Evolutionary conservation across 768 basidiomycete genomes (phyloP).

Genomic region (Baorangia bicolor): DNA sequence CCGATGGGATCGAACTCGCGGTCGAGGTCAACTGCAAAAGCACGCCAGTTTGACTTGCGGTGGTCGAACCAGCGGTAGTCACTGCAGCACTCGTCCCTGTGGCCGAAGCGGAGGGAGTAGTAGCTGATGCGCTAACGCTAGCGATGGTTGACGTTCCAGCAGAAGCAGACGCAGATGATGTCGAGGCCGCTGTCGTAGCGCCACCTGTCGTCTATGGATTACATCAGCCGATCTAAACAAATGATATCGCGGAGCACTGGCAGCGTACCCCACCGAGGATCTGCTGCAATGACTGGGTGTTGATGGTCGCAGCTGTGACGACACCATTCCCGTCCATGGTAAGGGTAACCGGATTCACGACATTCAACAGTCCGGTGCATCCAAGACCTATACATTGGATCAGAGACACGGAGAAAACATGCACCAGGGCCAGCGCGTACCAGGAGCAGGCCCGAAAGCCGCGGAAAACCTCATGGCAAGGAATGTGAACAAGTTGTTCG

Average conservation of each 20-base stretch:
- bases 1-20: neutral
- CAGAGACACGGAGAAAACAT: neutral
- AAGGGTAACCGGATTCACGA: slow-evolving; percentile 22
- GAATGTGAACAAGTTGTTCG: slow-evolving; percentile 29
- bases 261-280: slow-evolving; percentile 11
- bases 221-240: neutral
- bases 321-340: slow-evolving; percentile 27
- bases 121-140: neutral
- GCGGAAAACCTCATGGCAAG: slow-evolving; percentile 30
- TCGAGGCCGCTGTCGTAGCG: neutral
- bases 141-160: neutral
- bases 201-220: neutral
- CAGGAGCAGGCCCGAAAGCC: slow-evolving; percentile 24
- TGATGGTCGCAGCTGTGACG: slow-evolving; percentile 27
- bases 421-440: slow-evolving; percentile 5
- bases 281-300: slow-evolving; percentile 19
- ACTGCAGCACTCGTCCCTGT: neutral
- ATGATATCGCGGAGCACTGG: neutral
- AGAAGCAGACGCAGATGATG: neutral
- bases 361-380: slow-evolving; percentile 21
- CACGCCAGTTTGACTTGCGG: neutral
- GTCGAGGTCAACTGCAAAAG: neutral
- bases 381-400: slow-evolving; percentile 20
- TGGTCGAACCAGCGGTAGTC: neutral
- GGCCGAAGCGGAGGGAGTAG: neutral